phyloP scores from a whole-genome alignment of 352 stramenopile species.

The Sclerospora graminicola region DNA sequence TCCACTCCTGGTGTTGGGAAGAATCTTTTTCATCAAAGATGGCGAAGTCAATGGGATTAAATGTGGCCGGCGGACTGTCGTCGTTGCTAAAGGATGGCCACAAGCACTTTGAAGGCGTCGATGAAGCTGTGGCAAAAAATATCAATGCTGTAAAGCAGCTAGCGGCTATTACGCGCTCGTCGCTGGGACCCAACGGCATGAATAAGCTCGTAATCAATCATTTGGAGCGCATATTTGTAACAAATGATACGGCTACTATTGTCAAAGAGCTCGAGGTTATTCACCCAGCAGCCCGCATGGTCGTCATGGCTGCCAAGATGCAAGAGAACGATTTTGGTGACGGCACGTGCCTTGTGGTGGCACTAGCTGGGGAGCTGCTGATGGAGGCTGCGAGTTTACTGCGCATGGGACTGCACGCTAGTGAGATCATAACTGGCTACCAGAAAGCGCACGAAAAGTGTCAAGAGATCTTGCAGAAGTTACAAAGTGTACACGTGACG shows the following conservation, averaged over 20 bases:
- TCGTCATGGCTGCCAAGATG: conserved; percentile 96
- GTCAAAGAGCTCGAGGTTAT: conserved; percentile 98
- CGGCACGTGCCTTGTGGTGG: conserved; percentile 95
- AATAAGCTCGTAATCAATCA: conserved; percentile 99
- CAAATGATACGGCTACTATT: conserved; percentile 98
- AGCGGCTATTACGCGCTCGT: conserved; percentile 94
- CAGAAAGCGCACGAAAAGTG: conserved; percentile 91
- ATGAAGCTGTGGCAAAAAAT: conserved; percentile 96
- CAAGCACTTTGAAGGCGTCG: conserved; percentile 92
- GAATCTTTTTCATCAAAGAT: too few relatives aligned
- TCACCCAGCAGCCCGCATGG: conserved; percentile 97
- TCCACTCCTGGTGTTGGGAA: too few relatives aligned
- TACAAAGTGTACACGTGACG: conserved; percentile 70
- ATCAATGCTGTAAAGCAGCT: conserved; percentile 98
- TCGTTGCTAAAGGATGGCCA: conserved; percentile 98
- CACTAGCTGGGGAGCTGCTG: conserved; percentile 95
- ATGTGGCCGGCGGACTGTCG: conserved; percentile 91
- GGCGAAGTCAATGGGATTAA: conserved; percentile 92
- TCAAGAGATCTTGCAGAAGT: conserved; percentile 85
- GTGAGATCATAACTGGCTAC: conserved; percentile 97
- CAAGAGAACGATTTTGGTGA: conserved; percentile 97
- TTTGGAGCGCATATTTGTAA: conserved; percentile 99
- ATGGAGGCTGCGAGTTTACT: conserved; percentile 94
- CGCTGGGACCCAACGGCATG: conserved; percentile 97
- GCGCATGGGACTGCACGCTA: conserved; percentile 95